A percentile compares a stretch with the other conserved stretches of the same genome.
Evolutionary conservation across 2,329 filamentous ascomycete species (phyloP).

Genomic region (Microascus cirrosus): DNA sequence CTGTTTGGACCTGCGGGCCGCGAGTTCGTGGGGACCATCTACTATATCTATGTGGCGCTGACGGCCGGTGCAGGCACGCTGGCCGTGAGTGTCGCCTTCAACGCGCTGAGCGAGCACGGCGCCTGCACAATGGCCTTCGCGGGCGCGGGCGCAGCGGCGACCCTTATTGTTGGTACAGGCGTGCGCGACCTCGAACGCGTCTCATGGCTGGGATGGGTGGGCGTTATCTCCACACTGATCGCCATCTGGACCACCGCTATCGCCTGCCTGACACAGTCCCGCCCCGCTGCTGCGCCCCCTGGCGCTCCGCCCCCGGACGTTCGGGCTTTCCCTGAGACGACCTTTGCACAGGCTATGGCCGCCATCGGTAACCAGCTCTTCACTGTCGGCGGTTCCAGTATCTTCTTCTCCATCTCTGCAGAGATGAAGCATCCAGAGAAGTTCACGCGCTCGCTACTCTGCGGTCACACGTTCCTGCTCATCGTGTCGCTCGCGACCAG

Average conservation of each 20-base stretch:
- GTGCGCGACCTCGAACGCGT: constrained; percentile 10
- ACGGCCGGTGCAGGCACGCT: constrained; percentile 12
- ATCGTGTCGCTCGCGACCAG: constrained; percentile 17
- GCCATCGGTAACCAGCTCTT: constrained; percentile 43
- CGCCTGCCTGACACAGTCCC: constrained; percentile 21
- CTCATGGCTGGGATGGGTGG: constrained; percentile 24
- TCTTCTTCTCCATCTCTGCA: constrained; percentile 44
- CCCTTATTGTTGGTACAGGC: constrained; percentile 11
- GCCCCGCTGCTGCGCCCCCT: constrained; percentile 44
- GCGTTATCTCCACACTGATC: constrained; percentile 34
- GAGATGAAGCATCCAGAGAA: constrained; percentile 30
- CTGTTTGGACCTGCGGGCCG: constrained; percentile 12
- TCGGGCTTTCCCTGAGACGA: constrained; percentile 35
- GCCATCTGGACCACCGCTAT: constrained; percentile 24
- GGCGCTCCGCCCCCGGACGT: constrained; percentile 46
- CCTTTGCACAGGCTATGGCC: constrained; percentile 41
- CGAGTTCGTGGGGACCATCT: constrained; percentile 12
- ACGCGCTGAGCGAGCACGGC: constrained; percentile 15
- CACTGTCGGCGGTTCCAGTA: constrained; percentile 37
- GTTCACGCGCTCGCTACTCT: constrained; percentile 14
- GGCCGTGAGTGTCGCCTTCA: constrained; percentile 10
- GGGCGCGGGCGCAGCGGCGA: constrained; percentile 10
- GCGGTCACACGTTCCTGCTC: constrained; percentile 13
- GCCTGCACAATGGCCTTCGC: constrained; percentile 14
- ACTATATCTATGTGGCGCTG: constrained; percentile 13